phyloP scores from a whole-genome alignment of 139 green algal genomes.

The Picocystis salinarum region DNA sequence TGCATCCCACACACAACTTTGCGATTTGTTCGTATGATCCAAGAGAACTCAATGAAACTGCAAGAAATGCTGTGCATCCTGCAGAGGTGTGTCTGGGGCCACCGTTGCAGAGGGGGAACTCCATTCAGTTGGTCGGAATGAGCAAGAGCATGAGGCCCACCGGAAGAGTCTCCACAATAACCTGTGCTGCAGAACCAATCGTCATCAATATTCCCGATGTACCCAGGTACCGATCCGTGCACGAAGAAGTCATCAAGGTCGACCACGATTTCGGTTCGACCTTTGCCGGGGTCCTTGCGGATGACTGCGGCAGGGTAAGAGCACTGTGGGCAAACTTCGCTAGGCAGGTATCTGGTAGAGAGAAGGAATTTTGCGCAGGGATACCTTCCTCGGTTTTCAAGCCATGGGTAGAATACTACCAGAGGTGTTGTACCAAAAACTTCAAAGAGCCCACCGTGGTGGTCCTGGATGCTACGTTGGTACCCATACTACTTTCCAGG shows the following conservation, averaged over 20 bases:
- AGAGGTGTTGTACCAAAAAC: no score
- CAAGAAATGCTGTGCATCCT: background rate
- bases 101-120: conserved; percentile 26
- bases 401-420: conserved; percentile 36
- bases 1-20: conserved; percentile 76
- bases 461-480: conserved; percentile 55
- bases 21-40: conserved; percentile 48
- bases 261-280: conserved; percentile 74
- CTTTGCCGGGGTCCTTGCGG: conserved; percentile 58
- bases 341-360: conserved; percentile 50
- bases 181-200: no score
- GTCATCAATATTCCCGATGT: no score
- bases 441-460: no score
- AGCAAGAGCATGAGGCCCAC: conserved; percentile 20
- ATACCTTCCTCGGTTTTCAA: conserved; percentile 32
- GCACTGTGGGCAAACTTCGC: conserved; percentile 61
- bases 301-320: conserved; percentile 35
- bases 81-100: conserved; percentile 9
- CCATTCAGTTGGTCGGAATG: conserved; percentile 43
- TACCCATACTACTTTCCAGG: conserved; percentile 58
- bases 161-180: background rate
- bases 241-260: conserved; percentile 71
- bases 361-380: conserved; percentile 46
- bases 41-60: conserved; percentile 1
- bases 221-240: conserved; percentile 53